Evolutionary conservation across 805 yeast species (phyloP), one percentile per base, ranked within the genome.

Genomic region (Clavispora santaluciae): DNA sequence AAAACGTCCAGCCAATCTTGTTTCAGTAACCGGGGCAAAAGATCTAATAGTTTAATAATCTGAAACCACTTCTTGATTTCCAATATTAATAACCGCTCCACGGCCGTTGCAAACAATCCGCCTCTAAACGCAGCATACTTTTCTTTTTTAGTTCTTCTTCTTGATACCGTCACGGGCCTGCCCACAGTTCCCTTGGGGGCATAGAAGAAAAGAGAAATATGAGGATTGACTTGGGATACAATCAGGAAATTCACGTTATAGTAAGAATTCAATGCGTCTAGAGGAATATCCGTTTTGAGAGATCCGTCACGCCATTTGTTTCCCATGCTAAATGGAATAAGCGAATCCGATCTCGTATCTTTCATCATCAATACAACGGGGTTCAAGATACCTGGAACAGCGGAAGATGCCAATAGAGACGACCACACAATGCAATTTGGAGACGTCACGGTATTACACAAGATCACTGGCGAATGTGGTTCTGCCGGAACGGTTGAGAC

Each of bases 391-490:
- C 93, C 93, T 0, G 95, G 95, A 6, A 86, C 93, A 0, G 93
- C 93, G 5, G 87, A 76, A 3, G 88, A 81, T 0, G 93, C 93
- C 30, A 85, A 62, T 42, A 85, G 62, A 0, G 89, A 67, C 2
- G 86, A 78, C 93, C 93, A 85, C n/a, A 86, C 80, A 12, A 84
- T 79, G 58, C 91, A 83, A 56, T 83, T 74, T 9, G 93, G 93
- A 12, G 90, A 76, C 0, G 93, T 85, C 43, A 83, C 73, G 51
- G 81, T 78, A 51, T 85, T 85, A 56, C 91, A 82, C 36, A 85
- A 63, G 53, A 86, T 84, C 2, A 81, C 89, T 0, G 95, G 93
- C 3, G 89, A 80, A 57, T 83, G 84, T 0, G 88, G 84, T 54
- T 85, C 90, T 11, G 87, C 81, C 2, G 95, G 93, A 2, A 86